Evolutionary conservation across 345 rosid species (phyloP).

Genomic region (Cardamine resedifolia): DNA sequence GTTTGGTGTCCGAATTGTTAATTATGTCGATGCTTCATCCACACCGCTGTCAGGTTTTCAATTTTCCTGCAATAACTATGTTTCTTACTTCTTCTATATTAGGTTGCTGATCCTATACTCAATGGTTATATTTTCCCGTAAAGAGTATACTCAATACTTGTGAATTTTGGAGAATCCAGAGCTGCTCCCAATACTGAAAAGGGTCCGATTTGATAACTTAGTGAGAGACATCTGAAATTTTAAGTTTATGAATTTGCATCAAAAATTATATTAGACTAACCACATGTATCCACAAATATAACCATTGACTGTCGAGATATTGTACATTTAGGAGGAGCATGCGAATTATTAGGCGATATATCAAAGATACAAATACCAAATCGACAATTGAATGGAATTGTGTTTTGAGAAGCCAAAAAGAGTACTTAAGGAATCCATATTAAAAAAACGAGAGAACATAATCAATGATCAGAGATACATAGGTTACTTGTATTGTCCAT

Average conservation of each 20-base stretch:
- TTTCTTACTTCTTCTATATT: background rate
- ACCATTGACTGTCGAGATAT: background rate
- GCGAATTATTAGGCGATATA: background rate
- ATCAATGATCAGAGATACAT: background rate
- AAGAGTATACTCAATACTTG: background rate
- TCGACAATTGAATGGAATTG: background rate
- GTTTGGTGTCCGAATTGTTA: background rate
- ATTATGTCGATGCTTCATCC: background rate
- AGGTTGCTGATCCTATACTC: background rate
- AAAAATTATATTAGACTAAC: too few species aligned
- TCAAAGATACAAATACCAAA: background rate
- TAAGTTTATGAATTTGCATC: background rate
- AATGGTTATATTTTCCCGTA: background rate
- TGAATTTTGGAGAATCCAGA: background rate
- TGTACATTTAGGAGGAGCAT: background rate
- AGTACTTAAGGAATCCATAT: background rate
- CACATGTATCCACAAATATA: too few species aligned
- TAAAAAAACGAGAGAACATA: background rate
- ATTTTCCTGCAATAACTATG: conserved; percentile 17
- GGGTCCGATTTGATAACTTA: background rate
- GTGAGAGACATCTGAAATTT: background rate
- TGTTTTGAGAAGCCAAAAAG: background rate
- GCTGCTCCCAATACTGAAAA: background rate
- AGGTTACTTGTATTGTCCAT: background rate
- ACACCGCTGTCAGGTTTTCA: background rate